phyloP scores from a whole-genome alignment of 768 basidiomycete species.

The Rhodosporidiobolus sp. region DNA sequence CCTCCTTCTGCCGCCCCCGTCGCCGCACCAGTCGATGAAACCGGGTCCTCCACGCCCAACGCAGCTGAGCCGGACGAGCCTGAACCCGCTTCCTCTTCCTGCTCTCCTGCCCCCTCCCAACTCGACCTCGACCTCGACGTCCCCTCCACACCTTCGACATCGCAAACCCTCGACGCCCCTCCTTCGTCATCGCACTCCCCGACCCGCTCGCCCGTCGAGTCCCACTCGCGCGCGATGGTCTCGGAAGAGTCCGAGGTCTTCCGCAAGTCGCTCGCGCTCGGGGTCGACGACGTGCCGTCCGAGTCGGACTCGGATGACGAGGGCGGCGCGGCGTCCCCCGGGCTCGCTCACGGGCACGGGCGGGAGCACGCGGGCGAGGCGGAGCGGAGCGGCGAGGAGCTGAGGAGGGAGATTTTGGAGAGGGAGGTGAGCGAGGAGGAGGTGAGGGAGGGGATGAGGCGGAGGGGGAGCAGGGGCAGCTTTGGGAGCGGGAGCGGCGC shows the following conservation, averaged over 20 bases:
- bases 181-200: neutral
- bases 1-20: neutral
- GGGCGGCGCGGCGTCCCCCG: constrained; percentile 72
- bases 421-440: neutral
- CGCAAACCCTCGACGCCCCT: neutral
- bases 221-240: constrained; percentile 26
- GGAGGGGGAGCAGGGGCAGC: constrained; percentile 7
- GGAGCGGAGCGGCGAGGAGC: constrained; percentile 68
- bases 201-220: constrained; percentile 38
- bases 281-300: constrained; percentile 50
- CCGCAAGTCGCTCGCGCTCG: constrained; percentile 75
- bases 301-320: constrained; percentile 64
- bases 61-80: neutral
- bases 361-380: constrained; percentile 46
- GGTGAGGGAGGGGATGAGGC: neutral
- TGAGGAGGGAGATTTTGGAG: constrained; percentile 57
- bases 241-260: constrained; percentile 92
- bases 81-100: constrained; percentile 29
- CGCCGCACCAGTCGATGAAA: no score
- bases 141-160: neutral
- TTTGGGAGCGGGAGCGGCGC: neutral
- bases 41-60: no score
- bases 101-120: no score
- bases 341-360: no score
- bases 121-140: neutral